phyloP scores from a whole-genome alignment of 306 rosid genomes.

The Ziziphus jujuba region DNA sequence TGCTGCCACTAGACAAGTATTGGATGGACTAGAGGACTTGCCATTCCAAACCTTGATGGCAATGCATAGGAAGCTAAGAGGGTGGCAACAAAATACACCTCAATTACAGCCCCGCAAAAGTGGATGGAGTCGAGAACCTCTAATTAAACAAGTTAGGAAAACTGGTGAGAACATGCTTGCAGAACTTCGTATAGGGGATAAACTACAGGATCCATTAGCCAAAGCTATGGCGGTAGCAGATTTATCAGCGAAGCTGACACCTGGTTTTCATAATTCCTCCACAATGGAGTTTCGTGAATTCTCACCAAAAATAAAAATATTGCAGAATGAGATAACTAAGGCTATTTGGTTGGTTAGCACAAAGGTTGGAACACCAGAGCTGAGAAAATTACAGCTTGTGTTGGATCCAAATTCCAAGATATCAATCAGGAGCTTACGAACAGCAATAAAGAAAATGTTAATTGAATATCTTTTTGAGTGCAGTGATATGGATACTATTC shows the following conservation, averaged over 20 bases:
- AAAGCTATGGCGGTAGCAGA: slow-evolving; percentile 84
- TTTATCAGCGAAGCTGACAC: slow-evolving; percentile 52
- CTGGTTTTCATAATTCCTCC: slow-evolving; percentile 43
- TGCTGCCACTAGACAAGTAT: slow-evolving; percentile 39
- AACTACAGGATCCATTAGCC: slow-evolving; percentile 61
- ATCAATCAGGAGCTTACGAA: slow-evolving; percentile 41
- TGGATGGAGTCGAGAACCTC: slow-evolving; percentile 44
- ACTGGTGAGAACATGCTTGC: slow-evolving; percentile 51
- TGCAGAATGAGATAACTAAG: slow-evolving; percentile 68
- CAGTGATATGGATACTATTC: slow-evolving; percentile 65
- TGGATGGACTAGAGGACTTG: slow-evolving; percentile 43
- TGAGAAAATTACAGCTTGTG: slow-evolving; percentile 52
- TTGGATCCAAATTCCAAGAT: slow-evolving; percentile 57
- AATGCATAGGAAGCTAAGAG: slow-evolving; percentile 69
- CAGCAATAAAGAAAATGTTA: slow-evolving; percentile 50
- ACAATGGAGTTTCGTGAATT: slow-evolving; percentile 45
- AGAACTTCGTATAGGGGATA: slow-evolving; percentile 42
- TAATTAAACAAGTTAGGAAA: slow-evolving; percentile 41
- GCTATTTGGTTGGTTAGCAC: slow-evolving; percentile 61
- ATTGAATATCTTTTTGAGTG: slow-evolving; percentile 67
- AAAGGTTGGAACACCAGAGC: slow-evolving; percentile 34
- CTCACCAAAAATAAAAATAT: slow-evolving; percentile 53
- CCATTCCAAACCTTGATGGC: slow-evolving; percentile 53
- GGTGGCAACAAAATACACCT: slow-evolving; percentile 35
- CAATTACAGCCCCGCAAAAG: slow-evolving; percentile 44